phyloP scores from a whole-genome alignment of 345 rosid genomes.

The Kandelia obovata region DNA sequence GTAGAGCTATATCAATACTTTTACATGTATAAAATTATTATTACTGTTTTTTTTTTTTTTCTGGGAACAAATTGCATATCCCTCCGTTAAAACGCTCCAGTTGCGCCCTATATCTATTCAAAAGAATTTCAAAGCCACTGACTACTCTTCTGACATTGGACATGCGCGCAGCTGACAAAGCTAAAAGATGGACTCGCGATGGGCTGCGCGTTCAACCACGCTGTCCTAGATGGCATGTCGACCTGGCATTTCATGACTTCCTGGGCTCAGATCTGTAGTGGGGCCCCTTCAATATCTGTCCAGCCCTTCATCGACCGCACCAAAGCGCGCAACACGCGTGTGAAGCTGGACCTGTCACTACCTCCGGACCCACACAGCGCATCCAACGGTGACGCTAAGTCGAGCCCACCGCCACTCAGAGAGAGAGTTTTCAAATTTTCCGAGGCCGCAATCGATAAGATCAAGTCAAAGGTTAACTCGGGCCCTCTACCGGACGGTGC shows the following conservation, averaged over 20 bases:
- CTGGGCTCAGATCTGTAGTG: constrained; percentile 73
- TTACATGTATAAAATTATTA: no score
- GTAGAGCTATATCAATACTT: no score
- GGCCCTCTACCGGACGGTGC: constrained; percentile 45
- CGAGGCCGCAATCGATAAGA: constrained; percentile 55
- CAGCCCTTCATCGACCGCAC: constrained; percentile 74
- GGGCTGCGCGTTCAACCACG: constrained; percentile 93
- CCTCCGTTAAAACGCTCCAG: no score
- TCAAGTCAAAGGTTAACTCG: constrained; percentile 65
- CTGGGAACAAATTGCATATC: no score
- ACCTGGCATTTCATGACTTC: constrained; percentile 98
- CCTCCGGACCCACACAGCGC: constrained; percentile 37
- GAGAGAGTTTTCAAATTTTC: constrained; percentile 77
- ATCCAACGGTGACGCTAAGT: constrained; percentile 33
- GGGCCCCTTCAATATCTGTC: constrained; percentile 39
- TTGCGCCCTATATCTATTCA: not conserved
- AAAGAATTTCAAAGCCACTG: not conserved
- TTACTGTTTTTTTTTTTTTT: no score
- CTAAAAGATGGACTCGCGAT: constrained; percentile 81
- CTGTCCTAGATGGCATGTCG: constrained; percentile 76
- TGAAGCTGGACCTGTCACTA: constrained; percentile 58
- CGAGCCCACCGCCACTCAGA: constrained; percentile 38
- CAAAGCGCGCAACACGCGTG: constrained; percentile 70
- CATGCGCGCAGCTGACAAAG: constrained; percentile 59
- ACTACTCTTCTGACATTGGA: not conserved